Evolutionary conservation across 2,329 filamentous ascomycete genomes (phyloP), one percentile per base, ranked within the genome.

Genomic region (Trichothecium sympodiale): DNA sequence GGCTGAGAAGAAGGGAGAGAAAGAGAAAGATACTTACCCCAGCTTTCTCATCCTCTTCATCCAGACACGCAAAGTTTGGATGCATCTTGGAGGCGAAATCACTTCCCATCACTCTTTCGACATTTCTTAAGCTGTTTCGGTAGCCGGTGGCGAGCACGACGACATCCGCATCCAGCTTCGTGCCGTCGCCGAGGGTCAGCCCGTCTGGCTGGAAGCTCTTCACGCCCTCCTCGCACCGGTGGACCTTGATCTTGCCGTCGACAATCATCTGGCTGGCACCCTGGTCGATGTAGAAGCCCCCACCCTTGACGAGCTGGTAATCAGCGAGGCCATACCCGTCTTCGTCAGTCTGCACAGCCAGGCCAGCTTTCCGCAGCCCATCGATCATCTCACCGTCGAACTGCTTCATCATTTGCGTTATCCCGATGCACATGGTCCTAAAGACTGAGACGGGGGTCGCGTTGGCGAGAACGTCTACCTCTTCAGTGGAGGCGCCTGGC

Each of bases 261-360:
- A 55, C 45, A 35, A 65, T 61, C 35, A 64, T 53, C 39, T 56
- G 39, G 12, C 48, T 53, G 13, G 49, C 51, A 1, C 61, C 63
- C 15, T 61, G 56, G 36, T 67, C 61, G 17, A 64, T 55, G 43
- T 64, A 65, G 41, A 61, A 64, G 12, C 57, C 54, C 3, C 62
- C 61, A 1, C 55, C 56, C 6, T 54, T 48, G 13, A 54, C 52
- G 26, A 63, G 46, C 36, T 62, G 78, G 48, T 77, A 77, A 26
- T 65, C 49, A 32, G 69, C 61, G 12, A 79, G 56, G 0, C 75
- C 74, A 0, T 62, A 57, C 3, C 62, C 62, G 40, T 73, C 63
- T 0, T 68, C 64, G 0, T 74, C 74, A 8, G 47, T 55, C 44
- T 80, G 74, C 3, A 73, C 50, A 33, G 62, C 60, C 56, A 80